Conservation (phyloP, 352 stramenopile species). For the Phytophthora citrophthora region DNA sequence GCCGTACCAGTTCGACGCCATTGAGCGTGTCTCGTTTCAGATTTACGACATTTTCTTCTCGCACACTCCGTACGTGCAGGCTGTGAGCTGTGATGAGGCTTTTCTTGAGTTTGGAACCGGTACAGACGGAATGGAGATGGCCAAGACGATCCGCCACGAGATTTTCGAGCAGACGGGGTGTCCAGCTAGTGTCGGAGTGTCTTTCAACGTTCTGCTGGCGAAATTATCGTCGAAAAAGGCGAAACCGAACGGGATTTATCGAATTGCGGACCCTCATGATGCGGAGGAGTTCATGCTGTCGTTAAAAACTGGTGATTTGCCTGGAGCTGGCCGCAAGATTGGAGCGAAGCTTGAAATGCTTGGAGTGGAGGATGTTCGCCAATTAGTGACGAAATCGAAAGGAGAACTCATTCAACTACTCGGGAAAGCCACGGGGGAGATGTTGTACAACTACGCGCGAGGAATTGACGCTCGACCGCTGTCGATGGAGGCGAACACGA, state of each 20-base stretch:
- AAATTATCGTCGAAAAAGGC: constrained; percentile 94
- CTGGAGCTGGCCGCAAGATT: constrained; percentile 78
- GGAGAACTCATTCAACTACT: constrained; percentile 62
- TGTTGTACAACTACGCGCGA: constrained; percentile 76
- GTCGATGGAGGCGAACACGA: constrained; percentile 72
- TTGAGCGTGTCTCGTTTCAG: constrained; percentile 91
- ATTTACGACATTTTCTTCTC: constrained; percentile 94
- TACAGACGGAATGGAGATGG: constrained; percentile 72
- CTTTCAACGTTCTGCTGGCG: constrained; percentile 93
- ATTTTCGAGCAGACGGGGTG: constrained; percentile 88
- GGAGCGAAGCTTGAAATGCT: constrained; percentile 73
- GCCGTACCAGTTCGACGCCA: constrained; percentile 93
- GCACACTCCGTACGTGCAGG: constrained; percentile 89
- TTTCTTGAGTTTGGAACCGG: constrained; percentile 89
- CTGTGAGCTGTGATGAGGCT: constrained; percentile 96
- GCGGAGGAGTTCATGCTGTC: constrained; percentile 71
- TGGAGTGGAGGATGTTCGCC: constrained; percentile 61
- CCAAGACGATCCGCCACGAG: constrained; percentile 65
- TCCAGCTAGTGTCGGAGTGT: constrained; percentile 93
- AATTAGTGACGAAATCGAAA: constrained; percentile 66
- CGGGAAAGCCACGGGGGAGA: constrained; percentile 73
- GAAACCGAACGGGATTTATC: constrained; percentile 92
- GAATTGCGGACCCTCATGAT: constrained; percentile 50
- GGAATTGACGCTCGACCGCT: constrained; percentile 77
- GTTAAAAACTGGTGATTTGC: constrained; percentile 76